These are phyloP conservation scores for Candida coquimbonensis DNA, from an alignment of 805 yeast species.

Conservation along the genomic window DNA sequence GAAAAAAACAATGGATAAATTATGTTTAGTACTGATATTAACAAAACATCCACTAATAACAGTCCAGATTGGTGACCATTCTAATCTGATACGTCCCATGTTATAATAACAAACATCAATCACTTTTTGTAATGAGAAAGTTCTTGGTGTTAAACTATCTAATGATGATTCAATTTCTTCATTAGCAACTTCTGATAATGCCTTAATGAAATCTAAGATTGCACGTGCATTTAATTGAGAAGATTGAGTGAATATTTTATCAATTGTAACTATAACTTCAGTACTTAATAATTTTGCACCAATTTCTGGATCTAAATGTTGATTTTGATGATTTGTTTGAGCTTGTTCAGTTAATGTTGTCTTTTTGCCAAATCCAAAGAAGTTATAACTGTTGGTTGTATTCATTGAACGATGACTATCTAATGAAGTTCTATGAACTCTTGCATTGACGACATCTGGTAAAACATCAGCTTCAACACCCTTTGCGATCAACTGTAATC, in stretches of 20 bases:
- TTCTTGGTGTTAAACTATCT: conserved; percentile 74
- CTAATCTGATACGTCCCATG: conserved; percentile 91
- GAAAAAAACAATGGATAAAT: conserved; percentile 71
- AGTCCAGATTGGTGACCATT: conserved; percentile 95
- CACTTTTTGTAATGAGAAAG: conserved; percentile 89
- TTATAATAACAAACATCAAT: conserved; percentile 97
- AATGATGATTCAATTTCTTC: conserved; percentile 92
- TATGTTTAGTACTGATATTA: conserved; percentile 73
- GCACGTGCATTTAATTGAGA: conserved; percentile 74
- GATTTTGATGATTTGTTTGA: conserved; percentile 63
- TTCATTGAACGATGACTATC: conserved; percentile 39
- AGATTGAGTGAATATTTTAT: conserved; percentile 80
- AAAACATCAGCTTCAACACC: conserved; percentile 79
- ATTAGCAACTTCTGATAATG: conserved; percentile 76
- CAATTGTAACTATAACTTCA: conserved; percentile 73
- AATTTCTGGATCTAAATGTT: conserved; percentile 52
- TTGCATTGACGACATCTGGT: conserved; percentile 80
- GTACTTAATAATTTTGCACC: conserved; percentile 54
- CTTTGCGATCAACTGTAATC: conserved; percentile 79
- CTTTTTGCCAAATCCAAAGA: conserved; percentile 49
- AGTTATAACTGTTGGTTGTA: conserved; percentile 23
- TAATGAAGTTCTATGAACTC: conserved; percentile 39
- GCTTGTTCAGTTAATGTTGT: conserved; percentile 61
- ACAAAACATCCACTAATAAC: conserved; percentile 88
- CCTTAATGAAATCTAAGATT: conserved; percentile 79